phyloP scores from a whole-genome alignment of 768 basidiomycete species.

The Phanerochaete sordida region DNA sequence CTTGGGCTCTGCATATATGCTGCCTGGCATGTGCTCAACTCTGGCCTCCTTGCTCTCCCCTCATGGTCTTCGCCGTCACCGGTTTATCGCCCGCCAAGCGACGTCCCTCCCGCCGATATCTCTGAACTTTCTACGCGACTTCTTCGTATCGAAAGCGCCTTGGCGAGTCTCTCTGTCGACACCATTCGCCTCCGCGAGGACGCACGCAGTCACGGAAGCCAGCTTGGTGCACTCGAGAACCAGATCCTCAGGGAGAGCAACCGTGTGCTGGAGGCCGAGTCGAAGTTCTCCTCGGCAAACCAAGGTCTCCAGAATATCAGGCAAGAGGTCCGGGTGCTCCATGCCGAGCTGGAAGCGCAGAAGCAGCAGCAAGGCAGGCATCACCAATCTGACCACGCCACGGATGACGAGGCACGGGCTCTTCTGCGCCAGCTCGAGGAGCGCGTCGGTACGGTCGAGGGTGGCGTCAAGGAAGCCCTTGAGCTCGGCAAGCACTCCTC shows the following conservation, averaged over 20 bases:
- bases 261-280: conserved; percentile 50
- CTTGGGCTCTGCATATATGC: conserved; percentile 42
- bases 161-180: conserved; percentile 58
- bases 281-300: conserved; percentile 25
- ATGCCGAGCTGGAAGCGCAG: conserved; percentile 35
- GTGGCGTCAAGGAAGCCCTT: conserved; percentile 67
- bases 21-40: conserved; percentile 40
- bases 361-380: conserved; percentile 17
- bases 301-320: conserved; percentile 46
- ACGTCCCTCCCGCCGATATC: conserved; percentile 59
- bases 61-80: conserved; percentile 26
- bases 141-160: conserved; percentile 56
- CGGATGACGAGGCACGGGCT: conserved; percentile 55
- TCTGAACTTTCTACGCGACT: conserved; percentile 63
- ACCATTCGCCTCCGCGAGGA: conserved; percentile 46
- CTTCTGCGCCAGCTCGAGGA: conserved; percentile 60
- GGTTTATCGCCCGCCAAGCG: conserved; percentile 47
- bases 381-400: conserved; percentile 20
- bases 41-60: conserved; percentile 28
- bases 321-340: conserved; percentile 53
- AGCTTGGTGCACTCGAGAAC: conserved; percentile 40
- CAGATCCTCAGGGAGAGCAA: conserved; percentile 45
- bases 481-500: conserved; percentile 53
- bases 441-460: conserved; percentile 56
- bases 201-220: not conserved